Conservation (phyloP, 495 filamentous ascomycete species). For the Amphirosellinia nigrospora region DNA sequence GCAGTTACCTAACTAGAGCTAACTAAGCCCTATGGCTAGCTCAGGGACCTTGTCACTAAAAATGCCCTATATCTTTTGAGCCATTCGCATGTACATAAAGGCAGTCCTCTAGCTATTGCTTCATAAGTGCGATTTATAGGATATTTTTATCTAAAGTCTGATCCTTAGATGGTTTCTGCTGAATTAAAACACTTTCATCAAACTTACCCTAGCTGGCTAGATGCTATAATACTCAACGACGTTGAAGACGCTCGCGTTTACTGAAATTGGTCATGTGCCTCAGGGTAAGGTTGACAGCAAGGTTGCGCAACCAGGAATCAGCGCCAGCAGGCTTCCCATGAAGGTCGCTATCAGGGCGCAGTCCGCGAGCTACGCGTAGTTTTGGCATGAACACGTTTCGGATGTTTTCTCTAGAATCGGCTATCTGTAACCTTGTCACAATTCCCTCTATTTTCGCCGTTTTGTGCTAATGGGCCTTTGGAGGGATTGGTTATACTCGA, state of each 20-base stretch:
- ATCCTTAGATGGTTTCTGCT: not conserved
- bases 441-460: not conserved
- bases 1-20: not conserved
- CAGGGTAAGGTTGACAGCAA: not conserved
- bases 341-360: not conserved
- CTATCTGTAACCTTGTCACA: not conserved
- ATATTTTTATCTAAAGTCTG: not conserved
- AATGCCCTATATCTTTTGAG: not conserved
- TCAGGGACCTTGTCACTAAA: not conserved
- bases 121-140: not conserved
- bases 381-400: not conserved
- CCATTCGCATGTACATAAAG: not conserved
- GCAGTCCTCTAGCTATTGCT: not conserved
- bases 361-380: not conserved
- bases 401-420: no score
- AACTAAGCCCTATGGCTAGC: not conserved
- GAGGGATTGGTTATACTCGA: not conserved
- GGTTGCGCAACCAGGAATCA: conserved; percentile 1
- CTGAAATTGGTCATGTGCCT: not conserved
- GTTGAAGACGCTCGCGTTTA: not conserved
- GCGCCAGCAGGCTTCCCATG: not conserved
- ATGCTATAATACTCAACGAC: not conserved
- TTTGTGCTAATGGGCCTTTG: not conserved
- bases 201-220: not conserved
- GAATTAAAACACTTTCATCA: not conserved